Evolutionary conservation across 192 early-diverging fungal genomes (phyloP).

Genomic region (Allomyces arbusculus): DNA sequence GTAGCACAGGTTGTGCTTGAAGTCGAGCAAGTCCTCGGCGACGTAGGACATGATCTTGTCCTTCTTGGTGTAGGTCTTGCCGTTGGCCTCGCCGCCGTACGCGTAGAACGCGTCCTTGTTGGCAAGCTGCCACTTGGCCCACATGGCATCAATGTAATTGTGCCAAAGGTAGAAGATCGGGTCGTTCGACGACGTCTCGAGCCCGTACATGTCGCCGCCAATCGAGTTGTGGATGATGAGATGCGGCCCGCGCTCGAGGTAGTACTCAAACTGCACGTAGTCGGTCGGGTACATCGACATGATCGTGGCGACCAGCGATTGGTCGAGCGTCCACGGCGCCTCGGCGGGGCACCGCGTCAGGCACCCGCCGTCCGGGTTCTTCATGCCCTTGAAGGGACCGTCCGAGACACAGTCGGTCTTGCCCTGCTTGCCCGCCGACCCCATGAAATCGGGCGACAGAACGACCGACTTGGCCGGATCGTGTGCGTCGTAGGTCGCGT

Average conservation of each 20-base stretch:
- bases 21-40: background rate
- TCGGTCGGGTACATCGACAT: background rate
- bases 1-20: background rate
- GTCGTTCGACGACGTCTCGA: constrained; percentile 13
- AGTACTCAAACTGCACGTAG: constrained; percentile 1
- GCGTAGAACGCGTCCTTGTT: background rate
- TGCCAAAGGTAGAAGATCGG: constrained; percentile 26
- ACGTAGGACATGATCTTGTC: background rate
- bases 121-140: constrained; percentile 11
- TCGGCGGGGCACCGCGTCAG: background rate
- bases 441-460: background rate
- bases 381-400: background rate
- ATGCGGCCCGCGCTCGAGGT: constrained; percentile 11
- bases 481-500: background rate
- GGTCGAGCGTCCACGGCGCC: background rate
- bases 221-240: constrained; percentile 8
- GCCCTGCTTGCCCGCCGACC: background rate
- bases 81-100: background rate
- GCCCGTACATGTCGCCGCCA: constrained; percentile 8
- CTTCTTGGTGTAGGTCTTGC: background rate
- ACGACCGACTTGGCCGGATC: background rate
- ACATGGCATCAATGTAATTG: constrained; percentile 18
- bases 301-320: background rate
- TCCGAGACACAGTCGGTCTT: background rate
- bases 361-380: background rate